phyloP scores from a whole-genome alignment of 106 monocot species.

The Dendrobium catenatum region DNA sequence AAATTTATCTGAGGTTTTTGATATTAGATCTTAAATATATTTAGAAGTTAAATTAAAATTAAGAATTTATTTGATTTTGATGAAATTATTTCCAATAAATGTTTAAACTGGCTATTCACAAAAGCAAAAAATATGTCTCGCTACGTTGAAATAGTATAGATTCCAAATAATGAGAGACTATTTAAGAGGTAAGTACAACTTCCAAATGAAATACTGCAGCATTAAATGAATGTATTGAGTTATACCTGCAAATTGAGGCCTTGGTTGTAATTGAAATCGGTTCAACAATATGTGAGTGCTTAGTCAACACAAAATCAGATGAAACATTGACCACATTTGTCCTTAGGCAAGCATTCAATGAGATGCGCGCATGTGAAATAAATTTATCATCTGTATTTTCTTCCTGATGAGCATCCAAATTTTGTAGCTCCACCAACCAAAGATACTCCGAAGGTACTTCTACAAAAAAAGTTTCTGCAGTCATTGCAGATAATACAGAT shows the following conservation, averaged over 20 bases:
- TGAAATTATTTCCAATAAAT: too few species aligned
- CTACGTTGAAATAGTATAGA: too few species aligned
- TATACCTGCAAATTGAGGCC: constrained; percentile 62
- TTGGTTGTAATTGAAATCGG: constrained; percentile 36
- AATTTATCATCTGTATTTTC: constrained; percentile 18
- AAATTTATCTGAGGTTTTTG: too few species aligned
- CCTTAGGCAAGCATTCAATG: constrained; percentile 38
- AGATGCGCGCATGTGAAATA: constrained; percentile 19
- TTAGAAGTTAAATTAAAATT: too few species aligned
- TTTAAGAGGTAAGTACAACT: not conserved
- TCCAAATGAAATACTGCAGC: not conserved
- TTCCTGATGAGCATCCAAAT: constrained; percentile 19
- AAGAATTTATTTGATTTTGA: too few species aligned
- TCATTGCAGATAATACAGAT: constrained; percentile 18
- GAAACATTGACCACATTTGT: constrained; percentile 22
- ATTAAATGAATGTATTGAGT: not conserved
- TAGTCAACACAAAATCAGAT: constrained; percentile 30
- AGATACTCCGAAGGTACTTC: constrained; percentile 17
- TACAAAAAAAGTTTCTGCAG: not conserved
- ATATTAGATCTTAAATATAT: too few species aligned
- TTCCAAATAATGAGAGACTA: not conserved
- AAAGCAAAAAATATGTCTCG: too few species aligned
- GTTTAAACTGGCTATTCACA: too few species aligned
- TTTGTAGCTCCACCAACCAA: constrained; percentile 39
- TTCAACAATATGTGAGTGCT: constrained; percentile 28